These are phyloP conservation scores for Acorus gramineus DNA, from an alignment of 106 monocot species.

Conservation along the genomic window DNA sequence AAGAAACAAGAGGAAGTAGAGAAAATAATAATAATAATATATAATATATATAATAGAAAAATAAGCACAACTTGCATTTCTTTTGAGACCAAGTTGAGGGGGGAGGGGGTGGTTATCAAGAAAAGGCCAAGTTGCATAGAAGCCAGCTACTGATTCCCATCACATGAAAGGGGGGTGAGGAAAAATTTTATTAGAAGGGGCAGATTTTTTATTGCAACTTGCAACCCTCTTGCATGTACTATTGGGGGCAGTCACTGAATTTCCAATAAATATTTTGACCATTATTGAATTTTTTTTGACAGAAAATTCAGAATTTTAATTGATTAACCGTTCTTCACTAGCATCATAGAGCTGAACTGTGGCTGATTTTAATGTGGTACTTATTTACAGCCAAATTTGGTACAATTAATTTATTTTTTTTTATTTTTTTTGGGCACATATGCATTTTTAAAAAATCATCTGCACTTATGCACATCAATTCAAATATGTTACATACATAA, in stretches of 20 bases:
- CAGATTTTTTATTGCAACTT: slow-evolving; percentile 3
- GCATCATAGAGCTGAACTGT: too few relatives aligned
- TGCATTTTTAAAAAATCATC: too few relatives aligned
- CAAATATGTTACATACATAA: too few relatives aligned
- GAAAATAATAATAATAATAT: background rate
- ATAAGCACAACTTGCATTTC: slow-evolving; percentile 1
- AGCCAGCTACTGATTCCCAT: slow-evolving; percentile 7
- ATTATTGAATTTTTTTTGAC: background rate
- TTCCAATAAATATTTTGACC: background rate
- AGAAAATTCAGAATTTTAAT: too few relatives aligned
- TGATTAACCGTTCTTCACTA: too few relatives aligned
- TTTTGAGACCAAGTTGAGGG: slow-evolving; percentile 5
- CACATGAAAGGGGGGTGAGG: too few relatives aligned
- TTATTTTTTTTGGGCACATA: too few relatives aligned
- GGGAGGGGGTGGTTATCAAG: background rate
- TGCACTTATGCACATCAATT: too few relatives aligned
- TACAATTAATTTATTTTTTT: too few relatives aligned
- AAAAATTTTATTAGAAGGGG: background rate
- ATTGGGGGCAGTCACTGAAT: background rate
- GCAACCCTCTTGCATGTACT: background rate
- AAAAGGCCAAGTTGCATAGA: slow-evolving; percentile 1
- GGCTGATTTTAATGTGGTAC: too few relatives aligned
- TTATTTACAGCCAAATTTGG: too few relatives aligned
- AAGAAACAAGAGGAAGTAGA: background rate
- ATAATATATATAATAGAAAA: background rate